These are phyloP conservation scores for Trypanosomatidae sp. DNA, from an alignment of 208 protist species.

Conservation along the genomic window DNA sequence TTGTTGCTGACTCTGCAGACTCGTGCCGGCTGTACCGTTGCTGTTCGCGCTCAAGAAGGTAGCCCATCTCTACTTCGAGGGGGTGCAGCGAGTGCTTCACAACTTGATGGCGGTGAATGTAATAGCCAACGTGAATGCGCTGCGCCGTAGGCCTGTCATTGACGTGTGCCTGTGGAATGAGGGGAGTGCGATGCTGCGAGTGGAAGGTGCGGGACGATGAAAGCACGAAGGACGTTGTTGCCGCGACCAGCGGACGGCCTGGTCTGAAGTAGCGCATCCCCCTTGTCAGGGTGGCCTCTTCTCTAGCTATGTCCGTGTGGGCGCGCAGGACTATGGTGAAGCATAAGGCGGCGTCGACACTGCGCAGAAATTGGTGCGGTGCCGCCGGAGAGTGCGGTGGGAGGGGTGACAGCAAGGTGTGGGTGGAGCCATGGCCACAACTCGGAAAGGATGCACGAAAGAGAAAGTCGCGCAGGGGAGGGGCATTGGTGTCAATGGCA, in stretches of 20 bases:
- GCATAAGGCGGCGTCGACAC: neutral
- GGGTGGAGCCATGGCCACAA: neutral
- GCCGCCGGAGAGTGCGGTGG: neutral
- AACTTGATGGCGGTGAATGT: constrained; percentile 68
- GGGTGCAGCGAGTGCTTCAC: constrained; percentile 83
- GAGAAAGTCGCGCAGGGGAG: neutral
- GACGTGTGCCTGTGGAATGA: constrained; percentile 64
- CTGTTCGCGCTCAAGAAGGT: constrained; percentile 78
- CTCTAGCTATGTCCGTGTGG: constrained; percentile 1
- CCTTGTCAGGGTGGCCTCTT: neutral
- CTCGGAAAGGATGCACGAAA: neutral
- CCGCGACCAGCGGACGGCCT: neutral
- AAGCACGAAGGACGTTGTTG: neutral
- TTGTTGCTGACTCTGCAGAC: constrained; percentile 58
- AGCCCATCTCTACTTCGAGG: constrained; percentile 71
- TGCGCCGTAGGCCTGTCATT: constrained; percentile 17
- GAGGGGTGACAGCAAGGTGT: neutral
- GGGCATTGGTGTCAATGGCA: neutral
- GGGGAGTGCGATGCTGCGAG: constrained; percentile 78
- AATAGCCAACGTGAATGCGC: constrained; percentile 62
- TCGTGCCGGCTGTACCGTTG: constrained; percentile 83
- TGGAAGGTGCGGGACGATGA: constrained; percentile 34
- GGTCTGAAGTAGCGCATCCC: constrained; percentile 5
- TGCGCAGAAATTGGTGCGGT: neutral
- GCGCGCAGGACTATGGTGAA: neutral